These are phyloP conservation scores for Coemansia sp. DNA, from an alignment of 192 early-diverging fungal species.

Conservation along the genomic window DNA sequence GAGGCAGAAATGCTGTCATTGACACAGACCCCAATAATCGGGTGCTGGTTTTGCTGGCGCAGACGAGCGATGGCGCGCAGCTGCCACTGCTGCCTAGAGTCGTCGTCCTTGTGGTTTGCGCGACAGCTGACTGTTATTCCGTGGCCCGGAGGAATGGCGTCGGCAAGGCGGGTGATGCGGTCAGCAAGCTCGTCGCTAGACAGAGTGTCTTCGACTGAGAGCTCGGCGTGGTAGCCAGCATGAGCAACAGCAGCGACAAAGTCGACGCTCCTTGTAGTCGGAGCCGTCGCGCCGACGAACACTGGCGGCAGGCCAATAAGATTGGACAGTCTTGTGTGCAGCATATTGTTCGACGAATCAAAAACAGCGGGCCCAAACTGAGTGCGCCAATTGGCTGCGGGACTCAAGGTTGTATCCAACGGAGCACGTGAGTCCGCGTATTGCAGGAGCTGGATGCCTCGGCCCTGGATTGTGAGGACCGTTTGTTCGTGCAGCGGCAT, in stretches of 20 bases:
- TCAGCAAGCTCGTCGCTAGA: conserved; percentile 67
- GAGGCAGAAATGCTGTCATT: conserved; percentile 71
- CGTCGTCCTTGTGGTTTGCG: background rate
- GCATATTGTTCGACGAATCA: conserved; percentile 64
- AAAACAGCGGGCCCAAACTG: conserved; percentile 65
- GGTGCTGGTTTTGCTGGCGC: conserved; percentile 76
- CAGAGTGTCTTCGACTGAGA: conserved; percentile 81
- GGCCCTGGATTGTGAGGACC: conserved; percentile 79
- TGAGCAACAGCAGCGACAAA: conserved; percentile 87
- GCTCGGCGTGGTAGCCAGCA: conserved; percentile 90
- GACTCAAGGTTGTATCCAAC: too few species aligned
- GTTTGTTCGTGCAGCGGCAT: conserved; percentile 61
- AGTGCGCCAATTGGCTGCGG: conserved; percentile 60
- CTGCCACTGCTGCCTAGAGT: conserved; percentile 61
- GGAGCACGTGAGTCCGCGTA: too few species aligned
- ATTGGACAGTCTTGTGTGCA: conserved; percentile 71
- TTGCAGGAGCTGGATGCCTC: conserved; percentile 58
- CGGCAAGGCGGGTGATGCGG: conserved; percentile 73
- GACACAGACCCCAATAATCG: conserved; percentile 82
- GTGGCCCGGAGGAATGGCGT: conserved; percentile 69
- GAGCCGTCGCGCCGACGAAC: conserved; percentile 88
- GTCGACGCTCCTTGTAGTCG: conserved; percentile 70
- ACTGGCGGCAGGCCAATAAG: conserved; percentile 79
- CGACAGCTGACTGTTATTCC: conserved; percentile 83
- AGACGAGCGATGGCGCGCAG: conserved; percentile 72